Percentiles rank a stretch among this genome's conserved stretches.
phyloP scores from a whole-genome alignment of 495 filamentous ascomycete genomes.

The Thozetella sp. region DNA sequence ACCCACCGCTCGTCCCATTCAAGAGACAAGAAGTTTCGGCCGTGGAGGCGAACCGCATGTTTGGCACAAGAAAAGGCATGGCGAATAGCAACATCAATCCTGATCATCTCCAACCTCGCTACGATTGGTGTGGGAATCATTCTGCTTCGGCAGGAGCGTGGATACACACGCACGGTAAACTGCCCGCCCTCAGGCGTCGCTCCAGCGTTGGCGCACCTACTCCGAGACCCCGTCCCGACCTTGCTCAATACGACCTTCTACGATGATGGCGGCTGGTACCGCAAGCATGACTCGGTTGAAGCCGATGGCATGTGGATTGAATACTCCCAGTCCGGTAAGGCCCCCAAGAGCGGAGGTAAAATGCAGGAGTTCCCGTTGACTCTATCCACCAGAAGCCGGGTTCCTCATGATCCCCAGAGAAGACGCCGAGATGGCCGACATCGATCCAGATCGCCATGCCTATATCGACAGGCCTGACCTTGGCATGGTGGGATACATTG shows the following conservation, averaged over 20 bases:
- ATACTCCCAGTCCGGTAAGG: background rate
- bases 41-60: background rate
- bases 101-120: background rate
- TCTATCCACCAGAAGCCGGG: background rate
- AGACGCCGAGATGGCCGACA: background rate
- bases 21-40: no score
- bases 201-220: background rate
- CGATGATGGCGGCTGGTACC: background rate
- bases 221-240: background rate
- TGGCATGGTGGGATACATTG: background rate
- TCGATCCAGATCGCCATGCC: background rate
- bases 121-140: background rate
- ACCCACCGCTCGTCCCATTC: no score
- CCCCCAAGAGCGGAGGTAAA: background rate
- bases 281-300: background rate
- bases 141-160: background rate
- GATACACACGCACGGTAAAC: background rate
- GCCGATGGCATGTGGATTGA: background rate
- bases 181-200: background rate
- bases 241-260: background rate
- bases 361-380: background rate
- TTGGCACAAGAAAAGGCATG: no score
- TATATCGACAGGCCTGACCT: background rate
- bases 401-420: background rate
- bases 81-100: no score